Conservation (phyloP, 208 protist genomes). For the Acanthamoeba polyphaga region DNA sequence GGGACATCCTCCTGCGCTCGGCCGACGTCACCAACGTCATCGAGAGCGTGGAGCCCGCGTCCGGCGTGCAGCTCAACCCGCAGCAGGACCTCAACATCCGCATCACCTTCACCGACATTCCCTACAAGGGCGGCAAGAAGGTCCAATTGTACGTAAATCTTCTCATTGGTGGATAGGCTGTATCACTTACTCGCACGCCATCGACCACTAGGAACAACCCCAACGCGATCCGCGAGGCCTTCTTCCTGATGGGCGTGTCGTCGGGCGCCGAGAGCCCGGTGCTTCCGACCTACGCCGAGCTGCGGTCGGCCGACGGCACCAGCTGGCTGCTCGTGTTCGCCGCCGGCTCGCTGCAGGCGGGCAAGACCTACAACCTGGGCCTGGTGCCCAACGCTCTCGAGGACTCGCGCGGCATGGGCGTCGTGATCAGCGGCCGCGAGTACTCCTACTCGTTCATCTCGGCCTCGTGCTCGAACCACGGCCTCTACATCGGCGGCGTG, state of each 20-base stretch:
- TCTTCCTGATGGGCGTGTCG: conserved; percentile 1
- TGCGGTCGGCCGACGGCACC: conserved; percentile 25
- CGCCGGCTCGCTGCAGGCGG: not conserved
- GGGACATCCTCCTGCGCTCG: conserved; percentile 43
- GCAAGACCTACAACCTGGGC: conserved; percentile 47
- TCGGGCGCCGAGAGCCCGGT: not conserved
- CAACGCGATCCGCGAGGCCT: not conserved
- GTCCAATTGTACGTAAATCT: conserved; percentile 14
- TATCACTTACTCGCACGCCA: not conserved
- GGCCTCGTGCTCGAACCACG: conserved; percentile 32
- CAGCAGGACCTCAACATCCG: conserved; percentile 18
- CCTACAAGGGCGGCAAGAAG: conserved; percentile 18
- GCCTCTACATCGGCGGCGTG: not conserved
- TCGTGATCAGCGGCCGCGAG: conserved; percentile 26
- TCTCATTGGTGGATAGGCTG: not conserved
- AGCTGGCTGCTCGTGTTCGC: conserved; percentile 38
- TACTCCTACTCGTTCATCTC: conserved; percentile 55
- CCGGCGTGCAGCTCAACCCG: conserved; percentile 44
- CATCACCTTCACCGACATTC: conserved; percentile 7
- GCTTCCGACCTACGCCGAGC: conserved; percentile 18
- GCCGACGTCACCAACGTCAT: conserved; percentile 27
- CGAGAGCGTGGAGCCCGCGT: conserved; percentile 26
- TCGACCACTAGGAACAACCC: conserved; percentile 25
- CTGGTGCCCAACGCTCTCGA: conserved; percentile 22
- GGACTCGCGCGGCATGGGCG: not conserved